A percentile compares a stretch with the other conserved stretches of the same genome.
Conservation (phyloP, 345 rosid species). For the Mangifera indica region DNA sequence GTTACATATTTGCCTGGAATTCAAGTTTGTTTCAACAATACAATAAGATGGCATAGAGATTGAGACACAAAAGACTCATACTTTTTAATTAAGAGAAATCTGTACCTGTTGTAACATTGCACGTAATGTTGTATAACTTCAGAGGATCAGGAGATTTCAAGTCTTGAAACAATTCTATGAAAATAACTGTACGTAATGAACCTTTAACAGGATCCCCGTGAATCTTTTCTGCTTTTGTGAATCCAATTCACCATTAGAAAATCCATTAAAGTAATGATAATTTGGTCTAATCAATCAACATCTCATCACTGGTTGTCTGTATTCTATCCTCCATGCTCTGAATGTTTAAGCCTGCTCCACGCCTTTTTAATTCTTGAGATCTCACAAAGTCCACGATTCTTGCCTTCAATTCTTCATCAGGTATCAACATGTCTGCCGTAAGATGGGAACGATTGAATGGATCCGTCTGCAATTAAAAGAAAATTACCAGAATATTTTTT, state of each 20-base stretch:
- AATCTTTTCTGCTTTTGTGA: neutral
- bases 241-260: neutral
- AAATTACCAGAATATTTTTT: conserved; percentile 11
- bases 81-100: too few species aligned
- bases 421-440: conserved; percentile 82
- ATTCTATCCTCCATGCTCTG: conserved; percentile 60
- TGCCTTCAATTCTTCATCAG: conserved; percentile 71
- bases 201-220: neutral
- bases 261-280: neutral
- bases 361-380: conserved; percentile 61
- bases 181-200: too few species aligned
- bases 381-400: conserved; percentile 74
- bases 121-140: neutral
- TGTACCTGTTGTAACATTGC: neutral
- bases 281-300: conserved; percentile 69
- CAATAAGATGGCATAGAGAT: too few species aligned
- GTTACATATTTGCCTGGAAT: too few species aligned
- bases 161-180: neutral
- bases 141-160: neutral
- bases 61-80: too few species aligned
- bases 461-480: conserved; percentile 61
- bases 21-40: neutral
- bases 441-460: conserved; percentile 95
- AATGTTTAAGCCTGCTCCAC: conserved; percentile 46
- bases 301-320: conserved; percentile 65